Evolutionary conservation across 805 yeast genomes (phyloP).

Genomic region (Kazachstania psychrophila): DNA sequence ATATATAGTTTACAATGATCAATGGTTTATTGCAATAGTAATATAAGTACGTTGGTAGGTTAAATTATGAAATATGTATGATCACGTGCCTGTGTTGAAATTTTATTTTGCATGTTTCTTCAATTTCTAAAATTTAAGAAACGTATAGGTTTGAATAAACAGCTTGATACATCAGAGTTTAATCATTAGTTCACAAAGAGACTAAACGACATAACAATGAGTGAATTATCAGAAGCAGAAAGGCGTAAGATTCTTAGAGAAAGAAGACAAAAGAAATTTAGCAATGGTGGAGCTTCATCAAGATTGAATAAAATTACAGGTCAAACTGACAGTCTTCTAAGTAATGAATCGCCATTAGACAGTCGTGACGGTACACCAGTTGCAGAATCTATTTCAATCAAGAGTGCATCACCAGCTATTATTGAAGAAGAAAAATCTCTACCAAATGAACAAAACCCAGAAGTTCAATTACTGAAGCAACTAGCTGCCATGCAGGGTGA

Average conservation of each 20-base stretch:
- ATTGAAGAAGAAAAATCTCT: not conserved
- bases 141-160: too few species aligned
- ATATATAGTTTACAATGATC: too few species aligned
- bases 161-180: too few species aligned
- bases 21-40: too few species aligned
- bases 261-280: slow-evolving; percentile 55
- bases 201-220: slow-evolving; percentile 23
- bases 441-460: slow-evolving; percentile 9
- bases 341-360: slow-evolving; percentile 30
- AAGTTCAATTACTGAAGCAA: slow-evolving; percentile 23
- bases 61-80: too few species aligned
- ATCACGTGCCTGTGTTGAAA: too few species aligned
- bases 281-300: slow-evolving; percentile 43
- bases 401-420: not conserved
- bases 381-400: not conserved
- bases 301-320: slow-evolving; percentile 45
- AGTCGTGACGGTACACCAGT: slow-evolving; percentile 3
- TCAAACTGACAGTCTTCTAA: slow-evolving; percentile 30
- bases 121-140: too few species aligned
- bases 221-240: slow-evolving; percentile 44
- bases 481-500: slow-evolving; percentile 19
- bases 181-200: too few species aligned
- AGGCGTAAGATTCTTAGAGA: slow-evolving; percentile 50
- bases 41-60: too few species aligned
- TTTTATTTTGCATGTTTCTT: too few species aligned